phyloP scores from a whole-genome alignment of 768 basidiomycete species.

The Vararia minispora region DNA sequence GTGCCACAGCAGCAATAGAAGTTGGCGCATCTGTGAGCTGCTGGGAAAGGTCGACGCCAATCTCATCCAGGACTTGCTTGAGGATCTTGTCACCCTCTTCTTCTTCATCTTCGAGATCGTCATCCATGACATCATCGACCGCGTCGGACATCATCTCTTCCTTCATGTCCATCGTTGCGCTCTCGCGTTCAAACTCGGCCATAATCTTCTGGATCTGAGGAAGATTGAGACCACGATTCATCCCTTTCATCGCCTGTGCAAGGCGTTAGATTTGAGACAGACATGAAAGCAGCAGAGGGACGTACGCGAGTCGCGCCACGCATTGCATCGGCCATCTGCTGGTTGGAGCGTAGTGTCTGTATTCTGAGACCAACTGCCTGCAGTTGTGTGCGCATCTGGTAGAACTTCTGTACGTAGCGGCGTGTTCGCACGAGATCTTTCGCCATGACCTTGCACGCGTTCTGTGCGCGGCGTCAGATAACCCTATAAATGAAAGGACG shows the following conservation, averaged over 20 bases:
- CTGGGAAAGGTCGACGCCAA: slow-evolving; percentile 86
- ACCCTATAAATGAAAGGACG: neutral
- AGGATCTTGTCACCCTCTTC: slow-evolving; percentile 93
- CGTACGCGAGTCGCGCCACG: slow-evolving; percentile 89
- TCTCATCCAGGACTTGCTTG: slow-evolving; percentile 94
- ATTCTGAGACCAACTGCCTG: slow-evolving; percentile 93
- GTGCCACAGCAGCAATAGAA: slow-evolving; percentile 49
- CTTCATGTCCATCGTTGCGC: slow-evolving; percentile 99
- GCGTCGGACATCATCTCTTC: slow-evolving; percentile 99
- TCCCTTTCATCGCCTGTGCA: slow-evolving; percentile 87
- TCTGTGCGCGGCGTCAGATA: slow-evolving; percentile 36
- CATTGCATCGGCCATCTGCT: slow-evolving; percentile 99
- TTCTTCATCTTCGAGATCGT: slow-evolving; percentile 87
- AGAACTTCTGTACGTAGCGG: slow-evolving; percentile 94
- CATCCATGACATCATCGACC: slow-evolving; percentile 95
- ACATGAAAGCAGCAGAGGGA: slow-evolving; percentile 9
- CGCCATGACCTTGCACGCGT: slow-evolving; percentile 98
- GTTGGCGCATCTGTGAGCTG: slow-evolving; percentile 83
- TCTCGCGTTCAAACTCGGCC: slow-evolving; percentile 97
- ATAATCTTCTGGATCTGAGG: slow-evolving; percentile 93
- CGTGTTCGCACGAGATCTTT: slow-evolving; percentile 96
- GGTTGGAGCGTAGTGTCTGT: slow-evolving; percentile 92
- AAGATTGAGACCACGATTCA: slow-evolving; percentile 94
- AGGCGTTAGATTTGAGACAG: neutral
- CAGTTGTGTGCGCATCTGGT: slow-evolving; percentile 96